These are phyloP conservation scores for Dictyostelium capitatum DNA, from an alignment of 78 protist species.

Conservation along the genomic window DNA sequence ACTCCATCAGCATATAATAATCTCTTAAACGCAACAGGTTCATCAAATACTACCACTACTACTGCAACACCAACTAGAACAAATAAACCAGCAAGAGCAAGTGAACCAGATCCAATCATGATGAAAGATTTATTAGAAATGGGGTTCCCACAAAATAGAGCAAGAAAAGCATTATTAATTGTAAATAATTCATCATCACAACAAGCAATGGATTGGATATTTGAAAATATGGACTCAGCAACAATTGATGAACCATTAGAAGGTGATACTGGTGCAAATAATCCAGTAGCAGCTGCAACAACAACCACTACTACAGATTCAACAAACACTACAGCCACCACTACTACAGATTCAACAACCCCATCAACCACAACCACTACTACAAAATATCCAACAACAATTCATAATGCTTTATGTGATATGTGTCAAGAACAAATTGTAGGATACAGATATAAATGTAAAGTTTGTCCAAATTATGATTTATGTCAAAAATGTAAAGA, in stretches of 20 bases:
- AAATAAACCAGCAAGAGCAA: constrained; percentile 11
- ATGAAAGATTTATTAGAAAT: constrained; percentile 51
- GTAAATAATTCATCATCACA: constrained; percentile 41
- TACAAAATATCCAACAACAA: constrained; percentile 5
- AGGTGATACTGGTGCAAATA: background rate
- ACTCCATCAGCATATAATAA: background rate
- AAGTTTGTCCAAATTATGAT: constrained; percentile 81
- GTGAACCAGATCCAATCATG: constrained; percentile 60
- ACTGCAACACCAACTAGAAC: background rate
- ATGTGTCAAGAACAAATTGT: constrained; percentile 74
- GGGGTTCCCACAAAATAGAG: constrained; percentile 83
- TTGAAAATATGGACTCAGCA: constrained; percentile 60
- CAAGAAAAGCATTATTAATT: constrained; percentile 40
- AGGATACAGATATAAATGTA: constrained; percentile 83
- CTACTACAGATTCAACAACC: constrained; percentile 11
- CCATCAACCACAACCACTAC: background rate
- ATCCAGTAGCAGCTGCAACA: constrained; percentile 10
- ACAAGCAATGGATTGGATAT: constrained; percentile 79
- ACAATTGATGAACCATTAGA: constrained; percentile 66
- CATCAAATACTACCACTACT: background rate
- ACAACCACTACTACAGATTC: constrained; percentile 14
- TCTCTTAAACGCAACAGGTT: background rate
- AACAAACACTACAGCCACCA: background rate
- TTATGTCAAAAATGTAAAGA: constrained; percentile 72
- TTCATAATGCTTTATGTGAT: constrained; percentile 83